A percentile compares a stretch with the other conserved stretches of the same genome.
These are phyloP conservation scores for Eustoma russellianum DNA, from an alignment of 257 asterid species.

Conservation along the genomic window DNA sequence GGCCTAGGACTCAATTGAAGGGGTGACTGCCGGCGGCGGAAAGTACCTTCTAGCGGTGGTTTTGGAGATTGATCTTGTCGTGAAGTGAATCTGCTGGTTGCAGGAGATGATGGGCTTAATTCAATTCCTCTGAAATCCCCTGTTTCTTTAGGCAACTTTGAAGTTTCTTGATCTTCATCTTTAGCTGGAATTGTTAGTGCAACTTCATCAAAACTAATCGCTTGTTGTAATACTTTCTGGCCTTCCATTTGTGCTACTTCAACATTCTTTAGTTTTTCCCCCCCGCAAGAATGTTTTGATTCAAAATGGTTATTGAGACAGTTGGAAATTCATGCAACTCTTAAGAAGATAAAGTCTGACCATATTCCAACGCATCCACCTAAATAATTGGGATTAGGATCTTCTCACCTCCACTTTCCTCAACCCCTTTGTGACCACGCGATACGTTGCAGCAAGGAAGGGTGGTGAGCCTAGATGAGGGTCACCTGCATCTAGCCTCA, in stretches of 20 bases:
- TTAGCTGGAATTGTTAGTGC: conserved; percentile 2
- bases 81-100: conserved; percentile 7
- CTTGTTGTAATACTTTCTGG: conserved; percentile 15
- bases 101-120: conserved; percentile 17
- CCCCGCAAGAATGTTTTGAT: too few relatives aligned
- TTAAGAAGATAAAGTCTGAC: too few relatives aligned
- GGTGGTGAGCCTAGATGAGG: too few relatives aligned
- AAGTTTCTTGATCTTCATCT: conserved; percentile 3
- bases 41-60: conserved; percentile 22
- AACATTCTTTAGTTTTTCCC: too few relatives aligned
- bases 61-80: conserved; percentile 13
- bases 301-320: too few relatives aligned
- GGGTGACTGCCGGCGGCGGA: conserved; percentile 18
- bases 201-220: conserved; percentile 13
- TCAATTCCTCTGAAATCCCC: conserved; percentile 7
- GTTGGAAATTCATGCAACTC: too few relatives aligned
- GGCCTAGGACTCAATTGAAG: conserved; percentile 35
- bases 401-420: too few relatives aligned
- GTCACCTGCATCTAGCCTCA: too few relatives aligned
- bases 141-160: conserved; percentile 5
- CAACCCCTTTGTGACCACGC: too few relatives aligned
- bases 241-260: conserved; percentile 23
- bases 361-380: too few relatives aligned
- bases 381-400: too few relatives aligned
- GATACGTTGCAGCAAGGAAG: too few relatives aligned